Percentiles rank a stretch among this genome's conserved stretches.
These are phyloP conservation scores for Mycena latifolia DNA, from an alignment of 768 basidiomycete genomes.

Conservation along the genomic window DNA sequence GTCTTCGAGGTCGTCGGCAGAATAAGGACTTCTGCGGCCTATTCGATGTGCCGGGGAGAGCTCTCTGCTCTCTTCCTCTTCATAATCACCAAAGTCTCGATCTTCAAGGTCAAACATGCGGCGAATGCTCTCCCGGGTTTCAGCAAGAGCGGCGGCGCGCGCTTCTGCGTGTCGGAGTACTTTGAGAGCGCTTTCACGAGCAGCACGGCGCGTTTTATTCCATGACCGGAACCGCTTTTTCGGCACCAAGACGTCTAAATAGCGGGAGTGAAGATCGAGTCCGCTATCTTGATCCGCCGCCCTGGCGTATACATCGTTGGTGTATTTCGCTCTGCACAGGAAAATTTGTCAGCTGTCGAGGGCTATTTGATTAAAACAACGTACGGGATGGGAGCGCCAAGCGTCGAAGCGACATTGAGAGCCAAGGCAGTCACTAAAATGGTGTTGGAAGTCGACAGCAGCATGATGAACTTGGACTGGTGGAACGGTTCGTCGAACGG, in stretches of 20 bases:
- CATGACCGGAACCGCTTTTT: slow-evolving; percentile 13
- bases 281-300: not conserved
- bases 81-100: too few relatives aligned
- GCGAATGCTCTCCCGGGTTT: too few relatives aligned
- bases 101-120: too few relatives aligned
- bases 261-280: not conserved
- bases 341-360: not conserved
- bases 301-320: not conserved
- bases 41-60: too few relatives aligned
- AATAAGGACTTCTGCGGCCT: too few relatives aligned
- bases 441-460: slow-evolving; percentile 49
- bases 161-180: slow-evolving; percentile 6
- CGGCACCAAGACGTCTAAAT: too few relatives aligned
- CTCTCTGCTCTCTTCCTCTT: too few relatives aligned
- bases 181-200: slow-evolving; percentile 16
- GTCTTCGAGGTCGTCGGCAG: not conserved
- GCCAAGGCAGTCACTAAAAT: slow-evolving; percentile 54
- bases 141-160: too few relatives aligned
- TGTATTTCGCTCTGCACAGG: not conserved
- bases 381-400: slow-evolving; percentile 56
- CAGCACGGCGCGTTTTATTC: slow-evolving; percentile 11
- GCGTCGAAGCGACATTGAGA: slow-evolving; percentile 50
- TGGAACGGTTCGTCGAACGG: slow-evolving; percentile 16
- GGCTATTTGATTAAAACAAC: slow-evolving; percentile 12
- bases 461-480: slow-evolving; percentile 45